Evolutionary conservation across 2,329 filamentous ascomycete species (phyloP).

Genomic region (Paracamarosporium sp.): DNA sequence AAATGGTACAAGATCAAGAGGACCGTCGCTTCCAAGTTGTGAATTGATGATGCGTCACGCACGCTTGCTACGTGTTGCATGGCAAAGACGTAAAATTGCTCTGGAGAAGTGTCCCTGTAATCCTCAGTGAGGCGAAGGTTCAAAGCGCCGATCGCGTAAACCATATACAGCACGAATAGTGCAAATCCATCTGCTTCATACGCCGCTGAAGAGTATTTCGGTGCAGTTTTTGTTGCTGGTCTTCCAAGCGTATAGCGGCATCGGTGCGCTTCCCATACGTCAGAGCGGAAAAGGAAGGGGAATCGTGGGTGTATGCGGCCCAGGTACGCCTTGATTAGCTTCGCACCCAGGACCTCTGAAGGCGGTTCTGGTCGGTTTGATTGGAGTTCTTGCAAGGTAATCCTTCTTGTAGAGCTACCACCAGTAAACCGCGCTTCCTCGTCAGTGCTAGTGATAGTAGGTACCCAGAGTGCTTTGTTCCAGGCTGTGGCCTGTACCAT

Average conservation of each 20-base stretch:
- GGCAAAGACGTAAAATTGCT: conserved; percentile 59
- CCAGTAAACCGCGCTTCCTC: conserved; percentile 11
- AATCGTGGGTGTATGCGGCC: conserved; percentile 57
- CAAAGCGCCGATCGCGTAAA: conserved; percentile 60
- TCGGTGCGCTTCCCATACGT: conserved; percentile 53
- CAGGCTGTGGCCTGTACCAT: conserved; percentile 63
- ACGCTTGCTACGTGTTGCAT: conserved; percentile 58
- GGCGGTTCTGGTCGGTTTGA: conserved; percentile 55
- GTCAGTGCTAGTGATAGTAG: conserved; percentile 1
- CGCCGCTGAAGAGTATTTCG: conserved; percentile 10
- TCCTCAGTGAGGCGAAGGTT: conserved; percentile 57
- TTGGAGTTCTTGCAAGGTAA: conserved; percentile 51
- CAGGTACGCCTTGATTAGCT: conserved; percentile 55
- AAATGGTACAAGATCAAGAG: conserved; percentile 60
- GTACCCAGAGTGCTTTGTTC: conserved; percentile 55
- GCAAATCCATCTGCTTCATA: conserved; percentile 50
- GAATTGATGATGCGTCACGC: conserved; percentile 56
- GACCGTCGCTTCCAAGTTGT: conserved; percentile 62
- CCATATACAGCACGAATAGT: conserved; percentile 60
- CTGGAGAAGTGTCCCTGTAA: conserved; percentile 44
- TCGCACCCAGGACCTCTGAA: conserved; percentile 53
- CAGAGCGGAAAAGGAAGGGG: conserved; percentile 56
- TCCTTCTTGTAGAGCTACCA: conserved; percentile 33
- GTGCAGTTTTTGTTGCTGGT: background rate
- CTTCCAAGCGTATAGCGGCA: conserved; percentile 8